Base-by-base conservation (phyloP, 2,329 filamentous ascomycete genomes). In the Talaromyces piceae region DNA sequence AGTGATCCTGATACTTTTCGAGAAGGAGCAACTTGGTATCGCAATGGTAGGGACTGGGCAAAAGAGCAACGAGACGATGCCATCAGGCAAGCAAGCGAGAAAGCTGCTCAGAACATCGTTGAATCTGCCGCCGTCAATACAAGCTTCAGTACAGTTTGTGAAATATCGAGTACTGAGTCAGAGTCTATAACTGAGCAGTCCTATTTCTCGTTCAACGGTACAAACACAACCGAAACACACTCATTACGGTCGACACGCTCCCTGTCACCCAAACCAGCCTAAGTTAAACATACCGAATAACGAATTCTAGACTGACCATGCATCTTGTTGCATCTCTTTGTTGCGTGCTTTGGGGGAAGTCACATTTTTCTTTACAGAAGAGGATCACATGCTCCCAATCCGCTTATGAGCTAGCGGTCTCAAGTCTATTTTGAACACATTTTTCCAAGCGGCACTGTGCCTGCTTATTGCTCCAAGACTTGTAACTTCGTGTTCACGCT, bases 11-110 rank as follows among this genome's bases (percentile, higher is more conserved):
- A 45, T 3, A 18, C 22, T 8, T 50, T 50, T 28, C 13, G 20
- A 1, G 12, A 50, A 50, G 48, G 20, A 25, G 26, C 26, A 16
- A 45, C 31, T 18, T 49, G 22, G 46, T 41, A 26, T 22, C 22
- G 31, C 2, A 49, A 49, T 30, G 22, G 4, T 12, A 11, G 16
- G 22, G 41, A 45, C 16, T 50, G 27, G 48, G 41, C 27, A 45
- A 50, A 50, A 18, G 48, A 50, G 27, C 23, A 50, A 33, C 2
- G 27, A 27, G 41, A 50, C 20, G 13, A 50, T 23, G 27, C 27
- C 26, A 50, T 45, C n/a, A 50, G 16, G 22, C 3, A 5, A 26
- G 48, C 48, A 7, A 50, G 45, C 16, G 6, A 50, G 12, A 18
- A 41, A 45, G 25, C 43, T 2, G 28, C 26, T 18, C 26, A 18